These are phyloP conservation scores for Solanum virginianum DNA, from an alignment of 257 asterid genomes.

Conservation along the genomic window DNA sequence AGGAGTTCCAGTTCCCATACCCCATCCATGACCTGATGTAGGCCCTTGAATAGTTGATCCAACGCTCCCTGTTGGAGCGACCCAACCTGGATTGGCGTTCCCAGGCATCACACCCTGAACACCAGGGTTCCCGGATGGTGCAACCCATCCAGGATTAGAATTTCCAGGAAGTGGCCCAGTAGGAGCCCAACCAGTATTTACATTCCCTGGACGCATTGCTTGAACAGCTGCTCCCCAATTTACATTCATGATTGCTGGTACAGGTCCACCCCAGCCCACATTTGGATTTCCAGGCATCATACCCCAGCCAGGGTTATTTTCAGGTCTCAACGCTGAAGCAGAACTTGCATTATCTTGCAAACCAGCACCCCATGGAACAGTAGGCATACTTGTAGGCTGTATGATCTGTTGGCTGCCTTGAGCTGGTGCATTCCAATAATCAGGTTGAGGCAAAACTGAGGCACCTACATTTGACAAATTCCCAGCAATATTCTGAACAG, in stretches of 20 bases:
- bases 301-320: slow-evolving; percentile 57
- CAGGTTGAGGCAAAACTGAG: slow-evolving; percentile 38
- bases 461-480: slow-evolving; percentile 35
- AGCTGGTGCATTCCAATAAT: slow-evolving; percentile 41
- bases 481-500: slow-evolving; percentile 37
- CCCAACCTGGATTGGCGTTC: slow-evolving; percentile 28
- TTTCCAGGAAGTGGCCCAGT: slow-evolving; percentile 34
- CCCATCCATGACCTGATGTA: slow-evolving; percentile 20
- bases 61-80: slow-evolving; percentile 25
- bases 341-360: slow-evolving; percentile 25
- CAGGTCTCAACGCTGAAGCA: slow-evolving; percentile 26
- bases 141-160: slow-evolving; percentile 40
- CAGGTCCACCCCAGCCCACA: slow-evolving; percentile 56
- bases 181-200: slow-evolving; percentile 45
- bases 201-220: slow-evolving; percentile 29
- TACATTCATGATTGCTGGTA: slow-evolving; percentile 31
- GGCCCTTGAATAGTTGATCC: slow-evolving; percentile 31
- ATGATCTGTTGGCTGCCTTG: slow-evolving; percentile 49
- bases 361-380: slow-evolving; percentile 43
- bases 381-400: slow-evolving; percentile 33
- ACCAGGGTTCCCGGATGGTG: slow-evolving; percentile 25
- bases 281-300: slow-evolving; percentile 40
- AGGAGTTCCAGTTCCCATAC: slow-evolving; percentile 13
- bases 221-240: slow-evolving; percentile 47
- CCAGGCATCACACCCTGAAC: slow-evolving; percentile 32